Evolutionary conservation across 768 basidiomycete species (phyloP).

Genomic region (Holtermannia corniformis): DNA sequence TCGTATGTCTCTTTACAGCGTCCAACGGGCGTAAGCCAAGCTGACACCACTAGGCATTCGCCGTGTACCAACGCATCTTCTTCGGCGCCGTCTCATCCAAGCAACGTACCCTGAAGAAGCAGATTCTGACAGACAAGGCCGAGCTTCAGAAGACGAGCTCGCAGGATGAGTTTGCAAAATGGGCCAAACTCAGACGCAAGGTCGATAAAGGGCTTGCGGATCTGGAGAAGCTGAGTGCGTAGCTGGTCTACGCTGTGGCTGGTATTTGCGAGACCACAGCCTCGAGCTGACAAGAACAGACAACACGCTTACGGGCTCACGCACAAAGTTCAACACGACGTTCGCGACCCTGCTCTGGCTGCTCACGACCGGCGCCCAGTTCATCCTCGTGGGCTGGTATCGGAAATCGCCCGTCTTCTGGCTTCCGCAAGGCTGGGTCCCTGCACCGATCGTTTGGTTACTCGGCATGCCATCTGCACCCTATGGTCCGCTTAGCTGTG

Average conservation of each 20-base stretch:
- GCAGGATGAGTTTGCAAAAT: slow-evolving; percentile 96
- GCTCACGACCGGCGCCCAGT: slow-evolving; percentile 76
- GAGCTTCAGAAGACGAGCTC: slow-evolving; percentile 83
- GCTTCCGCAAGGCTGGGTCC: slow-evolving; percentile 78
- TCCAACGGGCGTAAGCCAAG: not conserved
- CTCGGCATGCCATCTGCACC: slow-evolving; percentile 86
- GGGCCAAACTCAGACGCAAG: slow-evolving; percentile 83
- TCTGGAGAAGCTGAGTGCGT: slow-evolving; percentile 77
- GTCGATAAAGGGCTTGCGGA: slow-evolving; percentile 88
- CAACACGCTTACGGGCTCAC: slow-evolving; percentile 53
- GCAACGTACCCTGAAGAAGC: slow-evolving; percentile 65
- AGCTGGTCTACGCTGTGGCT: not conserved
- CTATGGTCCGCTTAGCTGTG: slow-evolving; percentile 48
- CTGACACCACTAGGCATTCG: slow-evolving; percentile 54
- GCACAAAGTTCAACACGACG: slow-evolving; percentile 55
- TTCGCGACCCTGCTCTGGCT: slow-evolving; percentile 71
- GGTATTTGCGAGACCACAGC: not conserved
- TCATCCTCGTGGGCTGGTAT: slow-evolving; percentile 83
- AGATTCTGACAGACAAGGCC: slow-evolving; percentile 68
- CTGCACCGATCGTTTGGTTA: slow-evolving; percentile 75
- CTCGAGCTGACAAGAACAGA: slow-evolving; percentile 46
- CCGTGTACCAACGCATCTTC: slow-evolving; percentile 59
- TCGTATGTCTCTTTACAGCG: slow-evolving; percentile 49
- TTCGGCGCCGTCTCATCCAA: slow-evolving; percentile 49
- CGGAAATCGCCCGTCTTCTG: slow-evolving; percentile 84